phyloP scores from a whole-genome alignment of 352 stramenopile species.

The Phytophthora megakarya region DNA sequence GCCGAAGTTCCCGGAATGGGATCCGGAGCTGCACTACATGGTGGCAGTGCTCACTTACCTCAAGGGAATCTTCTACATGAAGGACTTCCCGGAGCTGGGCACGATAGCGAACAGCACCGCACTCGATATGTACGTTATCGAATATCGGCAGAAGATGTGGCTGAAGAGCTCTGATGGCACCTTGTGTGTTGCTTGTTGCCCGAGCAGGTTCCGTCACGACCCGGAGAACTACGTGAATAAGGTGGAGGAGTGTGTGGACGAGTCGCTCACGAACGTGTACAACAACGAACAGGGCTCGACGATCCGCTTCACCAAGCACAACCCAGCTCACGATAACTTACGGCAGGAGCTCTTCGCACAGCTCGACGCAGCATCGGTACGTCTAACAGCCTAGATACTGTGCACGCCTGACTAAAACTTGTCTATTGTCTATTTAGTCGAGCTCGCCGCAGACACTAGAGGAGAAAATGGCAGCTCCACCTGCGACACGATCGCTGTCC shows the following conservation, averaged over 20 bases:
- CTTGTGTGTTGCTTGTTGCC: not conserved
- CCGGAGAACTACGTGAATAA: constrained; percentile 88
- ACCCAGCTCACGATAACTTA: constrained; percentile 78
- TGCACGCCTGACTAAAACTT: not conserved
- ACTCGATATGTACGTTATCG: constrained; percentile 75
- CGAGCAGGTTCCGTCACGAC: constrained; percentile 73
- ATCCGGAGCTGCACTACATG: constrained; percentile 95
- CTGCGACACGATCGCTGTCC: constrained; percentile 39
- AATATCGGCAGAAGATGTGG: not conserved
- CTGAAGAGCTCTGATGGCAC: constrained; percentile 2
- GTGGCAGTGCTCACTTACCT: constrained; percentile 96
- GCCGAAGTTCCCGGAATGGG: constrained; percentile 92
- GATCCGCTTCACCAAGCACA: constrained; percentile 86
- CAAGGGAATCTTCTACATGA: constrained; percentile 98
- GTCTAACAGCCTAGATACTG: not conserved
- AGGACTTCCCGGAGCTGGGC: constrained; percentile 80
- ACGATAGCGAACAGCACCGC: constrained; percentile 86
- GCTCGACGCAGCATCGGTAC: constrained; percentile 43
- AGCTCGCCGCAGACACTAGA: constrained; percentile 37
- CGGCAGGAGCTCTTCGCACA: constrained; percentile 82
- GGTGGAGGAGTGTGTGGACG: constrained; percentile 91
- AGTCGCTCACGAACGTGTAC: constrained; percentile 94
- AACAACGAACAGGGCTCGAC: constrained; percentile 92
- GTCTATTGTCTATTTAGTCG: constrained; percentile 15
- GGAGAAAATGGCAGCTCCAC: constrained; percentile 41